Percentiles rank a stretch among this genome's conserved stretches.
These are phyloP conservation scores for Triangularia setosa DNA, from an alignment of 2,329 filamentous ascomycete genomes.

Conservation along the genomic window DNA sequence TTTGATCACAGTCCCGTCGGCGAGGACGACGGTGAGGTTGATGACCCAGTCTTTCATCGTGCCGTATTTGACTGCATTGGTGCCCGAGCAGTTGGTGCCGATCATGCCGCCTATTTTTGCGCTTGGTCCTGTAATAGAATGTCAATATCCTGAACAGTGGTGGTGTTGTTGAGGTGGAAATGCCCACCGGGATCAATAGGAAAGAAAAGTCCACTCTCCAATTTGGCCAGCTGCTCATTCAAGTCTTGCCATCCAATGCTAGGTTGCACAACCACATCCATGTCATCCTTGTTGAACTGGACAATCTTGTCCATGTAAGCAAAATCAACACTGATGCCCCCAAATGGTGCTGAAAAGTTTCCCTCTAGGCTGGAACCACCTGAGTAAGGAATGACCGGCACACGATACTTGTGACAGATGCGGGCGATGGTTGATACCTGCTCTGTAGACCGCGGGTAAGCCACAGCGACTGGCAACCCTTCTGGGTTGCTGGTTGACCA, in stretches of 20 bases:
- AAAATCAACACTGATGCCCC: conserved; percentile 88
- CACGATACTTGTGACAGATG: conserved; percentile 71
- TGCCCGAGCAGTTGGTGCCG: conserved; percentile 73
- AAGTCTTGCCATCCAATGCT: conserved; percentile 89
- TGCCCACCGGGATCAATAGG: conserved; percentile 74
- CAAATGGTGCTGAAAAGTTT: conserved; percentile 83
- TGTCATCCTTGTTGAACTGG: conserved; percentile 75
- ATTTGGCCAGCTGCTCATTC: conserved; percentile 66
- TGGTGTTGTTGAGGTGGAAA: not conserved
- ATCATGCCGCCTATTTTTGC: conserved; percentile 82
- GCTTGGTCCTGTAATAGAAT: conserved; percentile 45
- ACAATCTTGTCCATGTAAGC: conserved; percentile 80
- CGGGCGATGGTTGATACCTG: conserved; percentile 58
- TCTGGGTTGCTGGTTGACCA: conserved; percentile 63
- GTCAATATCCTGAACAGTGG: not conserved
- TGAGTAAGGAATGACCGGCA: conserved; percentile 84
- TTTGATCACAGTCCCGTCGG: conserved; percentile 76
- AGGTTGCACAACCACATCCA: conserved; percentile 91
- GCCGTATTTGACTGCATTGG: conserved; percentile 75
- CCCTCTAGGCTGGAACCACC: conserved; percentile 84
- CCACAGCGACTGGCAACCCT: conserved; percentile 58
- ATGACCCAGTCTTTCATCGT: conserved; percentile 89
- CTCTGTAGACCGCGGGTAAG: conserved; percentile 58
- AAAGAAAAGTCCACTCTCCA: conserved; percentile 77
- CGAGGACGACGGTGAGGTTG: conserved; percentile 75